Percentiles rank a stretch among this genome's conserved stretches.
Conservation (phyloP, 768 basidiomycete genomes). For the Lanmaoa pseudosensibilis region DNA sequence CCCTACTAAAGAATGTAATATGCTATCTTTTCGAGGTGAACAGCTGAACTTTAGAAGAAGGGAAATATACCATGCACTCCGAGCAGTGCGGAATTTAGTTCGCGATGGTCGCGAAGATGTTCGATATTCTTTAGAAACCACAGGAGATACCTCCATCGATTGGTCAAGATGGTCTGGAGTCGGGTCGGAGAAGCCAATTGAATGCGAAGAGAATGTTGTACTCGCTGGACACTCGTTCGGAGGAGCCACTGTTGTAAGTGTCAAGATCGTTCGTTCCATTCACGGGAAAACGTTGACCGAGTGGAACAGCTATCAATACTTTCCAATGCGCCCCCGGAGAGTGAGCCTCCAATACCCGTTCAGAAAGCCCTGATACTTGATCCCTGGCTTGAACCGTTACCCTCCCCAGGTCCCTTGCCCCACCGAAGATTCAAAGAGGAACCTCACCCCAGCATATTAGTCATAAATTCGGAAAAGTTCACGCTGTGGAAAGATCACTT, state of each 20-base stretch:
- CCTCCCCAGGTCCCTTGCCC: slow-evolving; percentile 50
- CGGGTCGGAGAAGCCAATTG: slow-evolving; percentile 26
- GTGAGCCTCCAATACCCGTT: slow-evolving; percentile 49
- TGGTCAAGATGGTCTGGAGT: slow-evolving; percentile 43
- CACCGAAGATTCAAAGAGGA: slow-evolving; percentile 9
- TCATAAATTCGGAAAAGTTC: slow-evolving; percentile 77
- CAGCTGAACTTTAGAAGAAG: slow-evolving; percentile 69
- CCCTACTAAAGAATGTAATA: slow-evolving; percentile 22
- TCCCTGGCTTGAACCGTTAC: slow-evolving; percentile 82
- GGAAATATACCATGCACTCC: slow-evolving; percentile 67
- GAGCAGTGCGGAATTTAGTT: slow-evolving; percentile 58
- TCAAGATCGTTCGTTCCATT: not conserved
- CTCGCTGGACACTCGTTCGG: slow-evolving; percentile 60
- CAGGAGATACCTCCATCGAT: slow-evolving; percentile 38
- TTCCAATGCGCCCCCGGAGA: slow-evolving; percentile 46
- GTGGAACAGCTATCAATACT: slow-evolving; percentile 52
- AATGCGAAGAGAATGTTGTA: slow-evolving; percentile 36
- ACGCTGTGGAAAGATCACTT: slow-evolving; percentile 82
- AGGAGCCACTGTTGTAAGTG: slow-evolving; percentile 50
- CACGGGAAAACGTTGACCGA: not conserved
- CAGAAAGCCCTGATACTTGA: slow-evolving; percentile 65
- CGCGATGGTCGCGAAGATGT: slow-evolving; percentile 26
- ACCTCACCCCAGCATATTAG: slow-evolving; percentile 45
- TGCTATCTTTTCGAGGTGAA: slow-evolving; percentile 56
- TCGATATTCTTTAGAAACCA: slow-evolving; percentile 35